Conservation (phyloP, 2,329 filamentous ascomycete species). For the Madurella fahalii region DNA sequence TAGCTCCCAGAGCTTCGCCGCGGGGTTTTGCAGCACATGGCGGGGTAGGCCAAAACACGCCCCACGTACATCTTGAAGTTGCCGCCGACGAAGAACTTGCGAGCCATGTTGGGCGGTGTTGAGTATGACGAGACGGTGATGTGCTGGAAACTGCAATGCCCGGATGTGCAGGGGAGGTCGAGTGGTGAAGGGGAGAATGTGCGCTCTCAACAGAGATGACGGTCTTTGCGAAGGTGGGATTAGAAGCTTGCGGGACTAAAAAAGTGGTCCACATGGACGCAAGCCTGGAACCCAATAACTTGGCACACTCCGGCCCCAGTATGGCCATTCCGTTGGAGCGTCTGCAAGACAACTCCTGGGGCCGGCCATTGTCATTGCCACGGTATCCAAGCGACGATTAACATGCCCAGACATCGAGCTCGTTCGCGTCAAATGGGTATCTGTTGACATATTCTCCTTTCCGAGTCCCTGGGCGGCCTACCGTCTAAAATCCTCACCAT, state of each 20-base stretch:
- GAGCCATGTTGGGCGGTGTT: constrained; percentile 67
- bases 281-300: not conserved
- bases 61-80: constrained; percentile 95
- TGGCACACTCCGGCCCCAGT: not conserved
- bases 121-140: constrained; percentile 6
- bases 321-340: not conserved
- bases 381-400: too few species aligned
- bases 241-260: constrained; percentile 23
- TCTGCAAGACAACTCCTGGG: not conserved
- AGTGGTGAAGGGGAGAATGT: constrained; percentile 5
- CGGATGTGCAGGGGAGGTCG: constrained; percentile 5
- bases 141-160: not conserved
- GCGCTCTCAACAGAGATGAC: not conserved
- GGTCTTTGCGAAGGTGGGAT: constrained; percentile 7
- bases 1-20: constrained; percentile 23
- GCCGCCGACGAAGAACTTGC: constrained; percentile 95
- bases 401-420: not conserved
- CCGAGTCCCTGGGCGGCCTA: not conserved
- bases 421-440: not conserved
- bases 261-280: constrained; percentile 13
- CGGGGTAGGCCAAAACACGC: constrained; percentile 28
- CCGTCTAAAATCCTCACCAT: not conserved
- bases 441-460: not conserved
- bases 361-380: too few species aligned
- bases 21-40: constrained; percentile 27